phyloP scores from a whole-genome alignment of 345 rosid species.

The Leavenworthia alabamica region DNA sequence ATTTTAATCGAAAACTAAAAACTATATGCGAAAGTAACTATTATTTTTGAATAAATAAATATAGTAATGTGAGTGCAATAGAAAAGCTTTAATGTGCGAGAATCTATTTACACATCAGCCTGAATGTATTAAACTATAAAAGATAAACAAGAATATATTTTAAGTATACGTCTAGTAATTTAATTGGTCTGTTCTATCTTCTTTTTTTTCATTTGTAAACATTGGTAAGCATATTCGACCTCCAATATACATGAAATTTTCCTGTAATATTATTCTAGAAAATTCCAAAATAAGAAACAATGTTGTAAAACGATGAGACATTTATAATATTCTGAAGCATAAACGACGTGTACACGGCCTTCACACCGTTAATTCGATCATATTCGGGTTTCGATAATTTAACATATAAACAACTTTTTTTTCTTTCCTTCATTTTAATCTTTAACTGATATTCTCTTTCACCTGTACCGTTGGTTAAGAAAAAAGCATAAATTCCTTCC shows the following conservation, averaged over 20 bases:
- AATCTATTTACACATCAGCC: constrained; percentile 32
- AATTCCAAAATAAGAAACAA: constrained; percentile 21
- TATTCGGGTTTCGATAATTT: constrained; percentile 3
- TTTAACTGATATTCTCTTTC: background rate
- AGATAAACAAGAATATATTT: constrained; percentile 32
- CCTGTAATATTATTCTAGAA: constrained; percentile 9
- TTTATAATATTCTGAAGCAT: constrained; percentile 26
- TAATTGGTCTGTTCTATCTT: constrained; percentile 13
- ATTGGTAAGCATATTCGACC: constrained; percentile 24
- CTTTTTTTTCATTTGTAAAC: background rate
- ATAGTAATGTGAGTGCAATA: background rate
- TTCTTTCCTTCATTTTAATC: background rate
- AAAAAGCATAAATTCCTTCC: constrained; percentile 19
- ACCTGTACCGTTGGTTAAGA: background rate
- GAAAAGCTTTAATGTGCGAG: background rate
- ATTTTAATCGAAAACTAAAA: constrained; percentile 8
- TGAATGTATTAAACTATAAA: constrained; percentile 18
- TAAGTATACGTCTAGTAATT: constrained; percentile 19
- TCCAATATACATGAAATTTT: background rate
- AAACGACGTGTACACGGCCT: constrained; percentile 34
- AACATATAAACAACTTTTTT: background rate
- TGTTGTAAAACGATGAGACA: constrained; percentile 31
- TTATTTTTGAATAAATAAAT: background rate
- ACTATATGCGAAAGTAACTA: background rate
- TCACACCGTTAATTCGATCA: constrained; percentile 21